Evolutionary conservation across 805 yeast species (phyloP), one percentile per base, ranked within the genome.

Genomic region (Metahyphopichia silvanorum): DNA sequence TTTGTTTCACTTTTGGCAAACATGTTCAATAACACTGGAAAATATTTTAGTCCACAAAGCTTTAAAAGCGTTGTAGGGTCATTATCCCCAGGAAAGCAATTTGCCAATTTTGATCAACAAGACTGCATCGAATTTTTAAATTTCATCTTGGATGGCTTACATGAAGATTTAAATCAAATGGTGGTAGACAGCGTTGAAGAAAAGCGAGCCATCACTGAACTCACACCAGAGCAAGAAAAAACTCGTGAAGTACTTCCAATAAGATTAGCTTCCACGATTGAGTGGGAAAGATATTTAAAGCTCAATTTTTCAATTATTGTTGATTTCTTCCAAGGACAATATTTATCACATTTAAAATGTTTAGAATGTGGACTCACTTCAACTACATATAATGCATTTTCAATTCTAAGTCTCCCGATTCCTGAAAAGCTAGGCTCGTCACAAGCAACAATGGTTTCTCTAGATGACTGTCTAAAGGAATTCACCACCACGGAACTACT

Each of bases 261-360:
- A 2, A 69, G 96, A 36, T 66, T 84, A 16, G 96, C 95, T 0
- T 80, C 95, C 0, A 76, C 93, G 0, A 76, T 87, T 31, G 96
- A 89, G 53, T 89, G 98, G 98, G 95, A 86, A 49, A 65, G 94
- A 36, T 87, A 87, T 52, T 62, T 86, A 34, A 79, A 78, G 37
- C 73, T 85, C 14, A 87, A 89, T 51, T 79, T 82, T 42, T 86
- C 96, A 24, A 70, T 81, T 1, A 72, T 89, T 16, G 93, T 85
- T 2, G 89, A 85, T 44, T 71, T 77, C 32, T 86, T 86, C 53
- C 95, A 86, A 52, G 98, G 97, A 1, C 97, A 89, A 57, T 84
- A 82, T 47, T 71, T 83, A 30, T 84, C 94, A n/a, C 80, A 76
- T 33, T 64, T 89, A 47, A 74, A 69, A 46, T 89, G 98, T 57